Conservation (phyloP, 2,329 filamentous ascomycete genomes). For the Triangularia setosa region DNA sequence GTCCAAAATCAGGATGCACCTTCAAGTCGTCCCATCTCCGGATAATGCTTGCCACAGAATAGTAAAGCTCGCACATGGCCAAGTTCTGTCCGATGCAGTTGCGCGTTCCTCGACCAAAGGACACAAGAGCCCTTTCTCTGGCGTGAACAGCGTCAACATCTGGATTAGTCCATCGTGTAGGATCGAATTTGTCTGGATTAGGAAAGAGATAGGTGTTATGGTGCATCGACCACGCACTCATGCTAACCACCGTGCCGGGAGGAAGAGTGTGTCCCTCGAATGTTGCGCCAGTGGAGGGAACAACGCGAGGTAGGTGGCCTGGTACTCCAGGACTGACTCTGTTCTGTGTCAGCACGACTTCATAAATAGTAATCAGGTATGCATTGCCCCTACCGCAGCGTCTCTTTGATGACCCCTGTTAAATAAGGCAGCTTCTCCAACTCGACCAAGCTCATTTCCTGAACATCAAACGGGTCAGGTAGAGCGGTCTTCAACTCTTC, state of each 20-base stretch:
- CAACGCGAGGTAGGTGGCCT: slow-evolving; percentile 33
- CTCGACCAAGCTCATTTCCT: slow-evolving; percentile 26
- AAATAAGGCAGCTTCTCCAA: slow-evolving; percentile 36
- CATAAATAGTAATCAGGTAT: not conserved
- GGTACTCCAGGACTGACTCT: slow-evolving; percentile 16
- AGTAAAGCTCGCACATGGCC: slow-evolving; percentile 13
- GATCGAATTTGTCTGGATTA: slow-evolving; percentile 32
- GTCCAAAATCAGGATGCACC: slow-evolving; percentile 1
- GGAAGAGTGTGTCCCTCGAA: slow-evolving; percentile 33
- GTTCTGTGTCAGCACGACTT: not conserved
- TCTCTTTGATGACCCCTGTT: slow-evolving; percentile 35
- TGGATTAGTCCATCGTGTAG: slow-evolving; percentile 31
- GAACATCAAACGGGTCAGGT: slow-evolving; percentile 23
- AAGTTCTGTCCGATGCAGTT: slow-evolving; percentile 16
- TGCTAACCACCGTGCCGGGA: slow-evolving; percentile 30
- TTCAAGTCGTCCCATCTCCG: slow-evolving; percentile 4
- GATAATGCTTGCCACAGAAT: slow-evolving; percentile 7
- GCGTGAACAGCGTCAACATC: not conserved
- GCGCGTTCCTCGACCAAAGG: slow-evolving; percentile 8
- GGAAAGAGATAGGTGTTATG: slow-evolving; percentile 32
- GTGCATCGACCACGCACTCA: slow-evolving; percentile 34
- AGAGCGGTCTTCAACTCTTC: slow-evolving; percentile 31
- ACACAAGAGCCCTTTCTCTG: slow-evolving; percentile 6
- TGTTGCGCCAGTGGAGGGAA: slow-evolving; percentile 30
- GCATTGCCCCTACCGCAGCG: slow-evolving; percentile 27